These are phyloP conservation scores for Aspergillus sp. DNA, from an alignment of 2,329 filamentous ascomycete genomes.

Conservation along the genomic window DNA sequence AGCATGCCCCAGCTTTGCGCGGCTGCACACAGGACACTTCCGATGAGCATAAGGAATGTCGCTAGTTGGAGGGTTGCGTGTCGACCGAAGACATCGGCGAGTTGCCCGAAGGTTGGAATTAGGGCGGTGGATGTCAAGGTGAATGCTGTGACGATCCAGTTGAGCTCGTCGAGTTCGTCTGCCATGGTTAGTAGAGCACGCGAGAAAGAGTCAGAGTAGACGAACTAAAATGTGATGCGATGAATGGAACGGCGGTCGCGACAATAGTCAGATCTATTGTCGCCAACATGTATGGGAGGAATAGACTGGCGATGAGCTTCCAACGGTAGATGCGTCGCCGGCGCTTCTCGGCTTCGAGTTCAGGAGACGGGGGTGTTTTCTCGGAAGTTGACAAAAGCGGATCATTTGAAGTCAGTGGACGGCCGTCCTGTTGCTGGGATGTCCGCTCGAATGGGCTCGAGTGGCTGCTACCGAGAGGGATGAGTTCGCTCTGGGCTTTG, in stretches of 20 bases:
- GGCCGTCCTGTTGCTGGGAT: background rate
- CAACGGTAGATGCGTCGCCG: conserved; percentile 54
- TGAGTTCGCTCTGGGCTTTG: background rate
- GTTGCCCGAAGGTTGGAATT: conserved; percentile 68
- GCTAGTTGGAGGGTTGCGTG: conserved; percentile 62
- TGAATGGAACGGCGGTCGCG: conserved; percentile 63
- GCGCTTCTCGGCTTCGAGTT: conserved; percentile 30
- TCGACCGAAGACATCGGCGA: conserved; percentile 68
- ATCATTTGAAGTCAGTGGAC: background rate
- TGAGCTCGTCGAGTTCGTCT: conserved; percentile 62
- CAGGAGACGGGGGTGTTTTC: background rate
- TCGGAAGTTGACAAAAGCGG: background rate
- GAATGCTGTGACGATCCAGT: conserved; percentile 73
- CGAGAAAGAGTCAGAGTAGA: background rate
- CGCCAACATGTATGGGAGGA: conserved; percentile 65
- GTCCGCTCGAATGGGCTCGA: background rate
- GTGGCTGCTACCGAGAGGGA: background rate
- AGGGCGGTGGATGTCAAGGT: conserved; percentile 70
- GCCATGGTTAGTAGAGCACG: background rate
- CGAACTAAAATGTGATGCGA: conserved; percentile 67
- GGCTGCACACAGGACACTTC: conserved; percentile 65
- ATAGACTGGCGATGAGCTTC: conserved; percentile 63
- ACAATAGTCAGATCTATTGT: conserved; percentile 69
- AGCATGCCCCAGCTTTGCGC: conserved; percentile 62
- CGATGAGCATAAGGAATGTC: conserved; percentile 62